phyloP scores from a whole-genome alignment of 2,329 filamentous ascomycete species.

The Lomentospora prolificans region DNA sequence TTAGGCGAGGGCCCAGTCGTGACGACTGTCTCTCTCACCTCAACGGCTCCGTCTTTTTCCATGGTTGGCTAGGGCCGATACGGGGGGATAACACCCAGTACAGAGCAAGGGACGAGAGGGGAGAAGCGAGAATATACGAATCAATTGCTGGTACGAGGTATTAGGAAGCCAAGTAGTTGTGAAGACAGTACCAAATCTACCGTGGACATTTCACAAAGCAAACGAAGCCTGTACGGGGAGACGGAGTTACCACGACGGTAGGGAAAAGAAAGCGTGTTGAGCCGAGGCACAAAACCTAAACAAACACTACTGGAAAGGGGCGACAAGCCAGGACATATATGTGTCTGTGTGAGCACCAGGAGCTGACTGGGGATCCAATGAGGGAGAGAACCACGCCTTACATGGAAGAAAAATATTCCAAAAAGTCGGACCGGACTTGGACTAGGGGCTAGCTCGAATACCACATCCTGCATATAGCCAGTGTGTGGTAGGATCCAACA shows the following conservation, averaged over 20 bases:
- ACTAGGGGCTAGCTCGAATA: background rate
- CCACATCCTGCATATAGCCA: background rate
- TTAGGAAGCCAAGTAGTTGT: background rate
- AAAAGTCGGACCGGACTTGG: background rate
- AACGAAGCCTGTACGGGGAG: background rate
- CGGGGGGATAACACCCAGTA: background rate
- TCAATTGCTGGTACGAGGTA: background rate
- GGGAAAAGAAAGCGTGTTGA: background rate
- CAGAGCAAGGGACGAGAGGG: background rate
- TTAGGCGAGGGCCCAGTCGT: too few relatives aligned
- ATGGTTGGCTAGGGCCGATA: background rate
- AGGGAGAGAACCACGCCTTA: background rate
- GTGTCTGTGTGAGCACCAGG: background rate
- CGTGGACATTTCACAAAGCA: background rate
- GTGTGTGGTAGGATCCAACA: background rate
- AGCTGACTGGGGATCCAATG: background rate
- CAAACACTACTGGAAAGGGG: background rate
- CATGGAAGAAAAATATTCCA: too few relatives aligned
- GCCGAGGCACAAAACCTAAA: constrained; percentile 2
- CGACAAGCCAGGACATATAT: background rate
- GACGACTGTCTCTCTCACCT: background rate
- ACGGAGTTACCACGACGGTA: background rate
- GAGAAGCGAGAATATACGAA: background rate
- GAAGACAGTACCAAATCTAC: background rate
- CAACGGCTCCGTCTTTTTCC: background rate